These are phyloP conservation scores for Viola pubescens DNA, from an alignment of 441 rosid genomes.

Conservation along the genomic window DNA sequence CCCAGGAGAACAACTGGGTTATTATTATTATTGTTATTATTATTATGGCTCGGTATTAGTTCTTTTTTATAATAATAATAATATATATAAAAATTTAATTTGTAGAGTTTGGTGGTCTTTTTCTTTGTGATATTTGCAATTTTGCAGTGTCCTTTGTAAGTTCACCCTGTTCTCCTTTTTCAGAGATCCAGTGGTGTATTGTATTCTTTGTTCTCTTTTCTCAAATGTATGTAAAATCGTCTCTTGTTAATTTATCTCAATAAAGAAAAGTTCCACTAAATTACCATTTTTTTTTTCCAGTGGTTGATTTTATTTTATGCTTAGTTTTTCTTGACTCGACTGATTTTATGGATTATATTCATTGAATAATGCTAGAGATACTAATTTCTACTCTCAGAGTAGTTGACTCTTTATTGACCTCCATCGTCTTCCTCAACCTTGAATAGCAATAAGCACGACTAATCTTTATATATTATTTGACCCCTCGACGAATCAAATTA, in stretches of 20 bases:
- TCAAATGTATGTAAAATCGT: too few species aligned
- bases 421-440: too few species aligned
- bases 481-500: too few species aligned
- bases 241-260: neutral
- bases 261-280: neutral
- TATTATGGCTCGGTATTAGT: neutral
- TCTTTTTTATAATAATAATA: constrained; percentile 11
- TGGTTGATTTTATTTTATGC: too few species aligned
- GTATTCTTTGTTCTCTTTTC: neutral
- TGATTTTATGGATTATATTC: too few species aligned
- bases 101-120: constrained; percentile 6
- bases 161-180: constrained; percentile 24
- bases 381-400: neutral
- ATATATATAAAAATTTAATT: too few species aligned
- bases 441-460: too few species aligned
- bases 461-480: too few species aligned
- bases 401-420: neutral
- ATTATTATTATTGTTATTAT: neutral
- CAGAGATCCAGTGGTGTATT: constrained; percentile 25
- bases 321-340: too few species aligned
- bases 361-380: too few species aligned
- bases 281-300: too few species aligned
- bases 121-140: neutral
- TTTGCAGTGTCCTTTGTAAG: neutral
- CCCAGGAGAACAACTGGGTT: neutral